These are phyloP conservation scores for Pseudodiploospora longispora DNA, from an alignment of 2,329 filamentous ascomycete species.

Conservation along the genomic window DNA sequence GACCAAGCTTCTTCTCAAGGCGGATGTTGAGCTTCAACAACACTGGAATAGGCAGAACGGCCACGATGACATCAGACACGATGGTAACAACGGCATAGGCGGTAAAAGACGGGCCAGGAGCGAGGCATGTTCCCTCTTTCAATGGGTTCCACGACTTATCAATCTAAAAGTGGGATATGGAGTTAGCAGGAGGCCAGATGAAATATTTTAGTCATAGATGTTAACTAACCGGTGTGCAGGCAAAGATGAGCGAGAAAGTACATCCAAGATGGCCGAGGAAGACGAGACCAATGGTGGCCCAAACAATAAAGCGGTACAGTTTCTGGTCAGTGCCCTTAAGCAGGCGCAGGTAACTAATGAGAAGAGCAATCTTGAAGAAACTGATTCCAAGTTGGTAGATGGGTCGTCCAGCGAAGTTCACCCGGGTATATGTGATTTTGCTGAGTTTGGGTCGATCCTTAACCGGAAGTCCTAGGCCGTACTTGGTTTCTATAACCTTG, in stretches of 20 bases:
- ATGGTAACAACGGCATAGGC: conserved; percentile 45
- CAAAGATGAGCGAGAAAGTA: conserved; percentile 39
- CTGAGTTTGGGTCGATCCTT: conserved; percentile 33
- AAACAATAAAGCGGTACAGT: conserved; percentile 36
- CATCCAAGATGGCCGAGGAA: conserved; percentile 41
- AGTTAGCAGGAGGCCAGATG: conserved; percentile 1
- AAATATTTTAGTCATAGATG: background rate
- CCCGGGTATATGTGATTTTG: conserved; percentile 35
- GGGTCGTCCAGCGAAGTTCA: conserved; percentile 46
- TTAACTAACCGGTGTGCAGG: conserved; percentile 37
- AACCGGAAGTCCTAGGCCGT: conserved; percentile 42
- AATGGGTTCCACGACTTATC: conserved; percentile 37
- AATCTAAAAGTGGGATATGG: conserved; percentile 16
- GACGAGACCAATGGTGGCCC: conserved; percentile 32
- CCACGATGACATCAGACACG: conserved; percentile 40
- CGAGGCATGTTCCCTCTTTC: conserved; percentile 34
- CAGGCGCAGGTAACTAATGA: conserved; percentile 44
- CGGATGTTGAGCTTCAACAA: conserved; percentile 40
- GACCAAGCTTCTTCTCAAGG: conserved; percentile 39
- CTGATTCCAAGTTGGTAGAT: conserved; percentile 48
- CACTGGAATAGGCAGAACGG: conserved; percentile 41
- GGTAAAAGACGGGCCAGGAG: conserved; percentile 40
- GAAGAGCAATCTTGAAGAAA: conserved; percentile 47
- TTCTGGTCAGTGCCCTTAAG: conserved; percentile 39
- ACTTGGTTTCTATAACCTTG: conserved; percentile 38